A percentile compares a stretch with the other conserved stretches of the same genome.
phyloP scores from a whole-genome alignment of 306 rosid species.

The Dryas octopetala region DNA sequence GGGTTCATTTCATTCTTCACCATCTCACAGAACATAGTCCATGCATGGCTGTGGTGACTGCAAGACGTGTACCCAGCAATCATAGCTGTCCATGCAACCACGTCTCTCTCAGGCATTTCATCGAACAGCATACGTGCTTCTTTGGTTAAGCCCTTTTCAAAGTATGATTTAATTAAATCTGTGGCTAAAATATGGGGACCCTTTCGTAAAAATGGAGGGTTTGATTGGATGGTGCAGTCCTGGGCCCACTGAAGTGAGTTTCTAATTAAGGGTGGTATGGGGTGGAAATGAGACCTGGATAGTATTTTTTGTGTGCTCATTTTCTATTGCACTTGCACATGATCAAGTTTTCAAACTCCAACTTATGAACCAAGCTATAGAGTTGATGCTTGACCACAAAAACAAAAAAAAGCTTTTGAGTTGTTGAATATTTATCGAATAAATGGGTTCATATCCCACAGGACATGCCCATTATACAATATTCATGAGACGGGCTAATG shows the following conservation, averaged over 20 bases:
- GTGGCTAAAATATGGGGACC: slow-evolving; percentile 42
- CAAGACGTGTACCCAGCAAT: slow-evolving; percentile 61
- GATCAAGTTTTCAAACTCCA: background rate
- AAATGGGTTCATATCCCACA: background rate
- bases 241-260: slow-evolving; percentile 37
- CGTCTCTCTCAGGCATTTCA: slow-evolving; percentile 63
- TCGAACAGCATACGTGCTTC: slow-evolving; percentile 67
- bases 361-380: background rate
- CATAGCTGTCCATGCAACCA: slow-evolving; percentile 72
- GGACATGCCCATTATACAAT: background rate
- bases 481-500: background rate
- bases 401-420: background rate
- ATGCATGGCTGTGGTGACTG: slow-evolving; percentile 40
- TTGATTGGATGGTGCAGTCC: slow-evolving; percentile 19
- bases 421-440: background rate
- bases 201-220: slow-evolving; percentile 39
- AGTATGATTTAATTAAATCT: slow-evolving; percentile 47
- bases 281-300: slow-evolving; percentile 31
- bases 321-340: slow-evolving; percentile 10
- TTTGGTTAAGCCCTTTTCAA: slow-evolving; percentile 34
- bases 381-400: too few species aligned
- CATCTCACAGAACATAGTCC: slow-evolving; percentile 60
- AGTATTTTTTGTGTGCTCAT: slow-evolving; percentile 31
- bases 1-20: slow-evolving; percentile 39
- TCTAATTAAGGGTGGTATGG: slow-evolving; percentile 40